Evolutionary conservation across 208 protist species (phyloP).

Genomic region (Leptomonas pyrrhocoris): DNA sequence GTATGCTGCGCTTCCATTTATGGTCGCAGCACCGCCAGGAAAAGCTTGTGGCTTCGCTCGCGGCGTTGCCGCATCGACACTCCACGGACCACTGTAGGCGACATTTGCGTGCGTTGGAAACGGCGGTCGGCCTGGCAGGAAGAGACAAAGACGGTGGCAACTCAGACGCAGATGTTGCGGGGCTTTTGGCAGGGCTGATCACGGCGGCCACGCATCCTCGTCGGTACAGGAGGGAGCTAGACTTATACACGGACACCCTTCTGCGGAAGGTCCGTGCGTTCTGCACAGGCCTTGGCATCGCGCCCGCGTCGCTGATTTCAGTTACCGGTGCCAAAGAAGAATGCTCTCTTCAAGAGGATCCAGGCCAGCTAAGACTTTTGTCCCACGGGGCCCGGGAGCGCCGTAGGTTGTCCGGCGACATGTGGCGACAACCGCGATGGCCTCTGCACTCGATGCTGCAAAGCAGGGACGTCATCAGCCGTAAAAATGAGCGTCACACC

Average conservation of each 20-base stretch:
- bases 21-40: conserved; percentile 25
- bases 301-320: not conserved
- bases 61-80: conserved; percentile 4
- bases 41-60: not conserved
- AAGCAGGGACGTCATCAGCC: not conserved
- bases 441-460: not conserved
- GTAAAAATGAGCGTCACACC: not conserved
- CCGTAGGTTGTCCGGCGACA: not conserved
- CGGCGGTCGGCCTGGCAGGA: too few species aligned
- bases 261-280: conserved; percentile 13
- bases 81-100: conserved; percentile 7
- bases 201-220: conserved; percentile 36
- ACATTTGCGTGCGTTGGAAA: conserved; percentile 14
- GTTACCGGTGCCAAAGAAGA: not conserved
- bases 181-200: conserved; percentile 24
- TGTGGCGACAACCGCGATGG: conserved; percentile 1
- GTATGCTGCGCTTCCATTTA: conserved; percentile 31
- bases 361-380: too few species aligned
- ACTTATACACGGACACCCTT: conserved; percentile 43
- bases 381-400: not conserved
- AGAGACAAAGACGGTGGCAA: not conserved
- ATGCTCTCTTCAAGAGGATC: too few species aligned
- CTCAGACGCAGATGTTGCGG: not conserved
- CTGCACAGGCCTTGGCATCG: not conserved
- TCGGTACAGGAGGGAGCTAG: conserved; percentile 34